Conservation (phyloP, 768 basidiomycete genomes). For the Lactifluus volemus region DNA sequence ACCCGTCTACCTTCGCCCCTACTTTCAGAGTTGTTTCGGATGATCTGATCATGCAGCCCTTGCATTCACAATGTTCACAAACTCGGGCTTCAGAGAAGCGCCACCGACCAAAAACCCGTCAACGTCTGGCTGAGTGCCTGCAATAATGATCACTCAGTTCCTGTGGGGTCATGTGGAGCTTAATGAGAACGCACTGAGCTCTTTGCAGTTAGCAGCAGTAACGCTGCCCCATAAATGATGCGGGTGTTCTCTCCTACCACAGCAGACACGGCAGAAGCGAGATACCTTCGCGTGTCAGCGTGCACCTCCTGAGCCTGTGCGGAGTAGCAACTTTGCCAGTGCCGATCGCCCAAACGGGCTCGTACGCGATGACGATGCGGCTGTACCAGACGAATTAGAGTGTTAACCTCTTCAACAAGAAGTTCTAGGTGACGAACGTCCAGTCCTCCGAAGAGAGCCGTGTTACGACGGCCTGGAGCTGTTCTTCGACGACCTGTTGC, state of each 20-base stretch:
- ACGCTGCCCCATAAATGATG: conserved; percentile 98
- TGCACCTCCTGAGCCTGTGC: conserved; percentile 94
- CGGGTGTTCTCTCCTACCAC: conserved; percentile 65
- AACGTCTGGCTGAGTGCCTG: conserved; percentile 72
- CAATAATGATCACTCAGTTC: not conserved
- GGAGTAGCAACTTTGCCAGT: conserved; percentile 92
- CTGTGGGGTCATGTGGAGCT: not conserved
- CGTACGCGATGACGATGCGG: conserved; percentile 90
- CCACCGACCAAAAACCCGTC: conserved; percentile 99
- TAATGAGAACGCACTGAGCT: conserved; percentile 56
- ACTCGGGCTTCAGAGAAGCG: conserved; percentile 96
- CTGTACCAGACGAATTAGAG: conserved; percentile 31
- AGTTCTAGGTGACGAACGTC: conserved; percentile 45
- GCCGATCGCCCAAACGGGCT: conserved; percentile 98
- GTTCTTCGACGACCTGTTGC: conserved; percentile 66
- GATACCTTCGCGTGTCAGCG: conserved; percentile 67
- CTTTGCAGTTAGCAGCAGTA: conserved; percentile 76
- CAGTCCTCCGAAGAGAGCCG: conserved; percentile 60
- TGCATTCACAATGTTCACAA: conserved; percentile 83
- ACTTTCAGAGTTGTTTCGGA: not conserved
- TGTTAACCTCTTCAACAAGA: not conserved
- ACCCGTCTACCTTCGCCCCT: not conserved
- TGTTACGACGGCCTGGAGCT: conserved; percentile 69
- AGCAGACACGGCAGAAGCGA: conserved; percentile 54
- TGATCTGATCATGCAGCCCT: conserved; percentile 27